Evolutionary conservation across 352 stramenopile species (phyloP).

Genomic region (Globisporangium heterothallicum): DNA sequence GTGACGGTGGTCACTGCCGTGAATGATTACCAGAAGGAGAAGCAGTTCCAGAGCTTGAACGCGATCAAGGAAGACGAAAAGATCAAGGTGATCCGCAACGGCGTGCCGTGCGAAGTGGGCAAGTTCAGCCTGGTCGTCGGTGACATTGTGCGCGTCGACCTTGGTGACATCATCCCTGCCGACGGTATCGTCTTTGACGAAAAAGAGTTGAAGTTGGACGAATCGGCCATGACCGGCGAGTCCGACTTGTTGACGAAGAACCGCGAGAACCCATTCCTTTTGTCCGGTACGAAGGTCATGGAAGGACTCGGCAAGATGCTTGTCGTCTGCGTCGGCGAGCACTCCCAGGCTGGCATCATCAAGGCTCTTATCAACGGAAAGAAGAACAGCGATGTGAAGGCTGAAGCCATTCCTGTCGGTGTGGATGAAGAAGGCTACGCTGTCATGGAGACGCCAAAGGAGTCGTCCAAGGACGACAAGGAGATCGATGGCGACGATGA

Average conservation of each 20-base stretch:
- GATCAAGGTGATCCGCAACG: slow-evolving; percentile 75
- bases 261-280: slow-evolving; percentile 75
- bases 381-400: slow-evolving; percentile 54
- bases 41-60: slow-evolving; percentile 84
- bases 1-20: slow-evolving; percentile 82
- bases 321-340: slow-evolving; percentile 86
- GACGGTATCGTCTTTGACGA: slow-evolving; percentile 84
- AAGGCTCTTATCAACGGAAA: slow-evolving; percentile 70
- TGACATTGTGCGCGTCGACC: slow-evolving; percentile 76
- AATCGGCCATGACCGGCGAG: slow-evolving; percentile 89
- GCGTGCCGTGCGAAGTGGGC: slow-evolving; percentile 42
- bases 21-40: slow-evolving; percentile 91
- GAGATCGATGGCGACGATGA: slow-evolving; percentile 16
- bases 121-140: slow-evolving; percentile 87
- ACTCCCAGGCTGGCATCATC: slow-evolving; percentile 91
- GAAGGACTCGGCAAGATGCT: slow-evolving; percentile 89
- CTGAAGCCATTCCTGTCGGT: slow-evolving; percentile 10
- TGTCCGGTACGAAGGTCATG: slow-evolving; percentile 90
- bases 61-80: slow-evolving; percentile 71
- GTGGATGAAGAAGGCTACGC: slow-evolving; percentile 30
- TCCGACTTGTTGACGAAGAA: slow-evolving; percentile 81
- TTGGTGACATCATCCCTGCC: slow-evolving; percentile 88
- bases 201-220: slow-evolving; percentile 86
- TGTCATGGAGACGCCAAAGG: slow-evolving; percentile 49
- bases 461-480: slow-evolving; percentile 9